These are phyloP conservation scores for Parafenestella ontariensis DNA, from an alignment of 2,329 filamentous ascomycete genomes.

Conservation along the genomic window DNA sequence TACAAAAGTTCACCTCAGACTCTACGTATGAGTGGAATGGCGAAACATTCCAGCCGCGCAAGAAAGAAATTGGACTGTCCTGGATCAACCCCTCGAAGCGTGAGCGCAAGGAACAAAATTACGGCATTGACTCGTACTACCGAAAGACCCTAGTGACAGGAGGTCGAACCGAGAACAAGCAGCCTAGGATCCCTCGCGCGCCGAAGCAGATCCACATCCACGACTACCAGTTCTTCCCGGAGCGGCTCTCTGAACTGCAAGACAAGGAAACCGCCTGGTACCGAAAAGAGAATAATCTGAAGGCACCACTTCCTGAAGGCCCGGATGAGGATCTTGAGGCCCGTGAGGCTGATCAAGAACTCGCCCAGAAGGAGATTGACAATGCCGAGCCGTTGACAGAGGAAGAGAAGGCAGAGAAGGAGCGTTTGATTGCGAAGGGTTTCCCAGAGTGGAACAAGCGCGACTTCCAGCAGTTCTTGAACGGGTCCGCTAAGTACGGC, in stretches of 20 bases:
- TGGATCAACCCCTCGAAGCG: slow-evolving; percentile 99
- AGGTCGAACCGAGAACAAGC: slow-evolving; percentile 78
- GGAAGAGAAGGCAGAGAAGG: slow-evolving; percentile 87
- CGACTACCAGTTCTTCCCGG: slow-evolving; percentile 97
- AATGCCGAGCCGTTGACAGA: slow-evolving; percentile 87
- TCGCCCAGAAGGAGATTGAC: slow-evolving; percentile 92
- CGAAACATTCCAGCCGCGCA: slow-evolving; percentile 85
- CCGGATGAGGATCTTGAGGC: slow-evolving; percentile 86
- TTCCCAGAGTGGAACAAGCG: slow-evolving; percentile 96
- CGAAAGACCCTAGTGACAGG: slow-evolving; percentile 86
- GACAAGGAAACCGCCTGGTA: slow-evolving; percentile 96
- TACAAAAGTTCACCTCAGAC: slow-evolving; percentile 97
- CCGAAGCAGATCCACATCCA: slow-evolving; percentile 92
- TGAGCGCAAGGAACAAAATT: slow-evolving; percentile 96
- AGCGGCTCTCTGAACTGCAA: slow-evolving; percentile 83
- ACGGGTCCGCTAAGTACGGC: slow-evolving; percentile 91
- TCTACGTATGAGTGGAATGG: slow-evolving; percentile 99
- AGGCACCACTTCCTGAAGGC: slow-evolving; percentile 87
- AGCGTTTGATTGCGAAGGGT: slow-evolving; percentile 78
- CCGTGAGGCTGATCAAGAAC: slow-evolving; percentile 83
- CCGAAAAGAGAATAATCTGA: slow-evolving; percentile 95
- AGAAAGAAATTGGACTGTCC: slow-evolving; percentile 85
- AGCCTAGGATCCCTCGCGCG: slow-evolving; percentile 93
- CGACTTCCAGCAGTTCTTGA: slow-evolving; percentile 98
- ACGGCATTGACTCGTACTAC: slow-evolving; percentile 99